Evolutionary conservation across 495 filamentous ascomycete genomes (phyloP).

Genomic region (Lophiostoma macrostomum): DNA sequence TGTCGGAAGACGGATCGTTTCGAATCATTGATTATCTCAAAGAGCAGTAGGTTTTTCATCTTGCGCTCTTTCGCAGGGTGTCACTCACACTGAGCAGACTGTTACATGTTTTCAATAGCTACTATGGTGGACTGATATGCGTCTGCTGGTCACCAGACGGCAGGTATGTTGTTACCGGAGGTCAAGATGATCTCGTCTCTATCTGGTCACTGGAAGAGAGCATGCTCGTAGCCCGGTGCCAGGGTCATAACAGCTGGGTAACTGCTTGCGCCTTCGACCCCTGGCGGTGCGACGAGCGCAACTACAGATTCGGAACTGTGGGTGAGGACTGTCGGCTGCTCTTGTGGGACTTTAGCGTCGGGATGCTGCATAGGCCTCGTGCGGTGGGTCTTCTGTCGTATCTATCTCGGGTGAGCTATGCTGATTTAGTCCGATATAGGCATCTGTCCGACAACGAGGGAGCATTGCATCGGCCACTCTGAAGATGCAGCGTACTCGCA

Average conservation of each 20-base stretch:
- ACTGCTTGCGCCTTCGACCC: constrained; percentile 90
- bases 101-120: constrained; percentile 79
- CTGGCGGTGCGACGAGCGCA: constrained; percentile 92
- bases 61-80: neutral
- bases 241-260: constrained; percentile 94
- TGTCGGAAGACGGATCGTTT: constrained; percentile 86
- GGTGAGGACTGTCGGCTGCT: constrained; percentile 88
- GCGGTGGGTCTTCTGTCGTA: constrained; percentile 52
- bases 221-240: constrained; percentile 83
- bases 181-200: constrained; percentile 90
- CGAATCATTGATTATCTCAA: constrained; percentile 87
- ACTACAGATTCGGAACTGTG: constrained; percentile 92
- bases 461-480: constrained; percentile 48
- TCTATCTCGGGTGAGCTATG: neutral
- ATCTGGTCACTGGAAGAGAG: constrained; percentile 89
- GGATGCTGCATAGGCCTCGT: constrained; percentile 88
- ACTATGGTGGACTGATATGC: constrained; percentile 88
- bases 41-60: constrained; percentile 69
- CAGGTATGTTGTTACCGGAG: constrained; percentile 91
- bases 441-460: constrained; percentile 55
- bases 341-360: constrained; percentile 96
- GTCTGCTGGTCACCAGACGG: constrained; percentile 98
- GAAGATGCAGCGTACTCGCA: constrained; percentile 39
- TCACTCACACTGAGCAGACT: constrained; percentile 51
- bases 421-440: constrained; percentile 38